Evolutionary conservation across 2,329 filamentous ascomycete genomes (phyloP).

Genomic region (Sphaerulina vaccinii): DNA sequence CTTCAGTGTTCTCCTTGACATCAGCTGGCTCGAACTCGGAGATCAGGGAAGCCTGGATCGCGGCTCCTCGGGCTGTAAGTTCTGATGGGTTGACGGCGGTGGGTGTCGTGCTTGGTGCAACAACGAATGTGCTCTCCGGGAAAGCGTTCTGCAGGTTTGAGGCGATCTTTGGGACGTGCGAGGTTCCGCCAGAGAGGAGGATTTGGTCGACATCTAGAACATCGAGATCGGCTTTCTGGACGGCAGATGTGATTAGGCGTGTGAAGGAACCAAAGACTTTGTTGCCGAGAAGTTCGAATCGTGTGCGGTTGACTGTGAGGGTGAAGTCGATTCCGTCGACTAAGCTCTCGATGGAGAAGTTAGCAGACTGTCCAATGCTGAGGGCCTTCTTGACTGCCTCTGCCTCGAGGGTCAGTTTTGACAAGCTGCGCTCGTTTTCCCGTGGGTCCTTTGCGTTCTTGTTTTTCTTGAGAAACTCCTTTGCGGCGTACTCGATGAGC

Average conservation of each 20-base stretch:
- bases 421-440: conserved; percentile 74
- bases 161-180: conserved; percentile 92
- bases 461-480: conserved; percentile 99
- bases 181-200: conserved; percentile 85
- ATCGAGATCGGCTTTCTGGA: conserved; percentile 91
- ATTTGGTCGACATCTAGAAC: conserved; percentile 92
- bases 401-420: conserved; percentile 88
- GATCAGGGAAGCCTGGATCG: conserved; percentile 91
- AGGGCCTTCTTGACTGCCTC: conserved; percentile 91
- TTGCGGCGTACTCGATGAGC: conserved; percentile 93
- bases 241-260: conserved; percentile 75
- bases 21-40: conserved; percentile 91
- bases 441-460: conserved; percentile 71
- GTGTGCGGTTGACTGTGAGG: conserved; percentile 85
- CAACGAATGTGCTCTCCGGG: conserved; percentile 72
- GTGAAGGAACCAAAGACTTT: conserved; percentile 89
- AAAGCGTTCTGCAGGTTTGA: conserved; percentile 76
- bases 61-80: conserved; percentile 82
- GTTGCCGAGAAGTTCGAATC: conserved; percentile 84
- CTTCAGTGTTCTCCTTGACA: conserved; percentile 93
- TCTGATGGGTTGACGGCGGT: conserved; percentile 91
- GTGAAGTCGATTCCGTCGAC: conserved; percentile 87
- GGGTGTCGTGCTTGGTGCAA: conserved; percentile 76
- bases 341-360: conserved; percentile 89
- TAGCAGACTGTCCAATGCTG: conserved; percentile 81